Percentiles rank a stretch among this genome's conserved stretches.
Evolutionary conservation across 1,139 yeast species (phyloP).

Genomic region (Hansenula sp.): DNA sequence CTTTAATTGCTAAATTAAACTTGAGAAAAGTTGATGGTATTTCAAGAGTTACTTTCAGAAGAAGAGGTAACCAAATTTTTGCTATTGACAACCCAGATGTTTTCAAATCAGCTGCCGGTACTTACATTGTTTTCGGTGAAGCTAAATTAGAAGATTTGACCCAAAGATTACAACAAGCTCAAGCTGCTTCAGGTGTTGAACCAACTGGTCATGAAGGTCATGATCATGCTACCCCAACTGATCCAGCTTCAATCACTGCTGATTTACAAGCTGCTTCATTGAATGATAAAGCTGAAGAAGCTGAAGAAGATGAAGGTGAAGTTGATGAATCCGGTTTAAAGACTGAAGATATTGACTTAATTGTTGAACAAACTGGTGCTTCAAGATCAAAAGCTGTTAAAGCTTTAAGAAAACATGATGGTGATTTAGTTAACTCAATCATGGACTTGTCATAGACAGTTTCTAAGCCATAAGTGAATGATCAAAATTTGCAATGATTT

Average conservation of each 20-base stretch:
- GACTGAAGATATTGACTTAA: conserved; percentile 73
- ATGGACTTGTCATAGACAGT: conserved; percentile 62
- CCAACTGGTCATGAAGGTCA: conserved; percentile 25
- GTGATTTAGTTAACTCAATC: conserved; percentile 94
- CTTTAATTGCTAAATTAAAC: conserved; percentile 81
- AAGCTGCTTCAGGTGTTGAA: conserved; percentile 39
- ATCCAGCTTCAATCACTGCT: conserved; percentile 82
- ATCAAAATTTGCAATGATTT: too few species aligned
- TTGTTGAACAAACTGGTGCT: conserved; percentile 86
- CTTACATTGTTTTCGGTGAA: conserved; percentile 96
- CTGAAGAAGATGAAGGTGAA: conserved; percentile 61
- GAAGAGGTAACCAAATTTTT: conserved; percentile 87
- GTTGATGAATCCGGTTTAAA: conserved; percentile 80
- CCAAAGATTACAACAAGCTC: conserved; percentile 77
- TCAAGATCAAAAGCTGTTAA: conserved; percentile 86
- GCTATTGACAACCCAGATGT: conserved; percentile 96
- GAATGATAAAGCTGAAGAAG: conserved; percentile 32
- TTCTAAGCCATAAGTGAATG: too few species aligned
- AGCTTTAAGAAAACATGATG: conserved; percentile 84
- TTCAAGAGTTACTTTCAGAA: conserved; percentile 93
- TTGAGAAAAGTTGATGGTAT: conserved; percentile 91
- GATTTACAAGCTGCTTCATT: conserved; percentile 83
- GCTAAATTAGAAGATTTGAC: conserved; percentile 92
- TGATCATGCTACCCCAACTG: conserved; percentile 35
- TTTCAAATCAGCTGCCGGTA: conserved; percentile 89